These are phyloP conservation scores for Botryococcus braunii DNA, from an alignment of 163 green algal species.

Conservation along the genomic window DNA sequence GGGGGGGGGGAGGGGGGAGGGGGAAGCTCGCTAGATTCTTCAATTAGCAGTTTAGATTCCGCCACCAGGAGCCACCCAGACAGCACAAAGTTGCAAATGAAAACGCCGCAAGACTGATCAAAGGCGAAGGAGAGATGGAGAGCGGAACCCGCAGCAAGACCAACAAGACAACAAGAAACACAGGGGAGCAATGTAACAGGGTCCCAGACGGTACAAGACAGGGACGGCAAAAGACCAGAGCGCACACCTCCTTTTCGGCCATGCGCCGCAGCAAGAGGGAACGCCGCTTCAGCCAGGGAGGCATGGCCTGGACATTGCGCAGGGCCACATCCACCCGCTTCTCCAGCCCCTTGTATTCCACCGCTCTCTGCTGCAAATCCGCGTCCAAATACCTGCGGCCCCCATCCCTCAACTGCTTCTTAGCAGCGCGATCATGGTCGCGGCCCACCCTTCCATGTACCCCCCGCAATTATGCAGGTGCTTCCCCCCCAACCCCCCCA, in stretches of 20 bases:
- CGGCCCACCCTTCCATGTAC: too few species aligned
- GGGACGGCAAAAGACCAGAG: neutral
- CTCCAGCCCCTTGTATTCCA: slow-evolving; percentile 78
- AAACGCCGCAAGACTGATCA: too few species aligned
- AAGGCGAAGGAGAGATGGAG: too few species aligned
- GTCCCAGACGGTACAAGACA: slow-evolving; percentile 11
- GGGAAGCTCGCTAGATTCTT: too few species aligned
- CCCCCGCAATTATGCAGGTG: too few species aligned
- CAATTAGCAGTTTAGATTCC: too few species aligned
- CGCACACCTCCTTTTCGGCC: slow-evolving; percentile 41
- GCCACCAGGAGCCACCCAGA: too few species aligned
- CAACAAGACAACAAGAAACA: neutral
- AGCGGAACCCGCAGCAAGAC: neutral
- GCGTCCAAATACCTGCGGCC: slow-evolving; percentile 51
- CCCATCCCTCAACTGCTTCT: too few species aligned
- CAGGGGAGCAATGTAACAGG: neutral
- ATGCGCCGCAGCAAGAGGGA: slow-evolving; percentile 73
- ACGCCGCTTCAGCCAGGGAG: slow-evolving; percentile 76
- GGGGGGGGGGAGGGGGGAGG: too few species aligned
- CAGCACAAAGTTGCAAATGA: too few species aligned
- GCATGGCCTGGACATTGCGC: slow-evolving; percentile 49
- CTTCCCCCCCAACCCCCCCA: too few species aligned
- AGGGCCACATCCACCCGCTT: slow-evolving; percentile 10
- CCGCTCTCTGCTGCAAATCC: slow-evolving; percentile 91
- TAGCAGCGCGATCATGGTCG: too few species aligned